Conservation (phyloP, 2,329 filamentous ascomycete species). For the Lasiodiplodia citricola region DNA sequence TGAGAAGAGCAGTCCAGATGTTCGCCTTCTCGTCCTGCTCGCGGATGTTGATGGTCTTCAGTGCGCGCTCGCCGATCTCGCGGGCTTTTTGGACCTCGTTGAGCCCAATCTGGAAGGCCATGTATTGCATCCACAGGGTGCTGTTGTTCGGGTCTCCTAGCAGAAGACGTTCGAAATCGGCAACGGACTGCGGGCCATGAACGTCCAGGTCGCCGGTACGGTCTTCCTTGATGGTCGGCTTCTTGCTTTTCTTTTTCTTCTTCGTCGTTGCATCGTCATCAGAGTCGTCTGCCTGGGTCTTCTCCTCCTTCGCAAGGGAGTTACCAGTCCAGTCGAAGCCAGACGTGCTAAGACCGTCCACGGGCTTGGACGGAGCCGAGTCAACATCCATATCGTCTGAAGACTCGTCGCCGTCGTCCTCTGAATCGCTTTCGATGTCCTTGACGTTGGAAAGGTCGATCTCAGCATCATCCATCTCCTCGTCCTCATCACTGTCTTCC, state of each 20-base stretch:
- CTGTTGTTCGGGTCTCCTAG: conserved; percentile 94
- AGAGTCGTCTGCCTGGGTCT: conserved; percentile 54
- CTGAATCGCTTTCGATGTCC: conserved; percentile 39
- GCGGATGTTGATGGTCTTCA: conserved; percentile 87
- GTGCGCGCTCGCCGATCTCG: conserved; percentile 86
- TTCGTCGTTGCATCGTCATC: conserved; percentile 58
- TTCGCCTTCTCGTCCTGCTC: conserved; percentile 94
- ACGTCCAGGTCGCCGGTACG: conserved; percentile 89
- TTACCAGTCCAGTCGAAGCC: conserved; percentile 90
- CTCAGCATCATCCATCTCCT: conserved; percentile 44
- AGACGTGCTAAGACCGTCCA: conserved; percentile 68
- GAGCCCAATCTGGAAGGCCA: conserved; percentile 96
- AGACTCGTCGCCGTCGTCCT: conserved; percentile 44
- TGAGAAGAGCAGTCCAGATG: conserved; percentile 92
- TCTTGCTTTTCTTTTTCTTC: conserved; percentile 77
- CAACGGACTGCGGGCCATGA: conserved; percentile 84
- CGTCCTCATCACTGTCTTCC: conserved; percentile 45
- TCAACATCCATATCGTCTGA: conserved; percentile 53
- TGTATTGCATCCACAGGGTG: conserved; percentile 92
- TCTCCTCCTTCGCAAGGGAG: conserved; percentile 58
- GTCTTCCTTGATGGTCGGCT: conserved; percentile 81
- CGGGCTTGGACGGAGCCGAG: conserved; percentile 35
- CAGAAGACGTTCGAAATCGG: conserved; percentile 92
- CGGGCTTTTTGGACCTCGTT: conserved; percentile 88
- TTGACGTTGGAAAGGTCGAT: conserved; percentile 54